phyloP scores from a whole-genome alignment of 257 asterid genomes.

The Petunia secreta region DNA sequence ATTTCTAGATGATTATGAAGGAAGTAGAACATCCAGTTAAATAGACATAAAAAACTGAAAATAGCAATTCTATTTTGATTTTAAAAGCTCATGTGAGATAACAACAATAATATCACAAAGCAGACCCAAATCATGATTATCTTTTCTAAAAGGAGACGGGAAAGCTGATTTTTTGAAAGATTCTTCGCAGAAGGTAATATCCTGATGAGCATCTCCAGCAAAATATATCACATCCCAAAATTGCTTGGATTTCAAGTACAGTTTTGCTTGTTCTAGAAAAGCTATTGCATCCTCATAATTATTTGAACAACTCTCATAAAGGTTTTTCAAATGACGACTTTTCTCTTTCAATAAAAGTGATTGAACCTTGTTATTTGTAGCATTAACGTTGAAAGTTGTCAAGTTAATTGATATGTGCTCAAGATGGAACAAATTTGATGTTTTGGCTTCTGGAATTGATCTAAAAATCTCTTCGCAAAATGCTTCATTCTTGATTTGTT shows the following conservation, averaged over 20 bases:
- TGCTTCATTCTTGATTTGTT: slow-evolving; percentile 6
- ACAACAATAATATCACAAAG: neutral
- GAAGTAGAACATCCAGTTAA: neutral
- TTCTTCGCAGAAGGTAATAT: neutral
- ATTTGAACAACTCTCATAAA: slow-evolving; percentile 24
- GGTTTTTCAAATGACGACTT: neutral
- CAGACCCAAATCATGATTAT: neutral
- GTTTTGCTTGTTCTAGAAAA: neutral
- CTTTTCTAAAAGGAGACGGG: neutral
- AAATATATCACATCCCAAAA: neutral
- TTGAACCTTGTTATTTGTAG: neutral
- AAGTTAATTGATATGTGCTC: neutral
- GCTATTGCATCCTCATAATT: neutral
- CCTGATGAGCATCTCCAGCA: neutral
- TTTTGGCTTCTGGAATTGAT: slow-evolving; percentile 17
- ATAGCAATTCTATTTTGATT: neutral
- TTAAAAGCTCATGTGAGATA: neutral
- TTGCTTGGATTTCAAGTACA: slow-evolving; percentile 9
- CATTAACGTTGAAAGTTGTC: neutral
- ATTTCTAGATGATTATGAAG: too few relatives aligned
- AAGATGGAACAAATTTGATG: slow-evolving; percentile 7
- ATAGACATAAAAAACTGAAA: neutral
- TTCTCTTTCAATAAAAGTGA: slow-evolving; percentile 6
- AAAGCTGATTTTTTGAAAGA: neutral
- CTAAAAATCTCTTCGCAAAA: slow-evolving; percentile 6